Base-by-base conservation (phyloP, 768 basidiomycete genomes). In the Obba rivulosa region DNA sequence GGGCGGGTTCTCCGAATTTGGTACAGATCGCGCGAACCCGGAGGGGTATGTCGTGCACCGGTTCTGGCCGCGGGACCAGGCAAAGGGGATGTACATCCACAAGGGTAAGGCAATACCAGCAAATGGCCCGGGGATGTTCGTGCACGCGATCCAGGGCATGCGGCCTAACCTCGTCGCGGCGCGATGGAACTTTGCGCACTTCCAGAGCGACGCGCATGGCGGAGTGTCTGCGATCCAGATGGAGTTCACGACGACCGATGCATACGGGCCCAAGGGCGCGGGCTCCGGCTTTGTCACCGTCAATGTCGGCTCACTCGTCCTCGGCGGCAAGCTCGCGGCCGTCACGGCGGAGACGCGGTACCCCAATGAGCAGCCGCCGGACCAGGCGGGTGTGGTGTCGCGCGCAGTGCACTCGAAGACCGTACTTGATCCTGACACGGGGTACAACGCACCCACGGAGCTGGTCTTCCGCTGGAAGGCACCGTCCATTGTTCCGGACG, bases 141-240 rank as follows among this genome's bases (percentile, higher is more conserved):
- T 94, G 17, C 90, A 95, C 66, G 95, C 95, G 39, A 96, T 98
- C 64, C 95, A 98, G 64, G 96, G 95, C 65, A 95, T 99, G 92
- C 80, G 92, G 8, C 93, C 95, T 42, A 89, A 99, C 68, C 78
- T 92, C 48, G 81, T 96, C 58, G 96, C 96, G 13, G 74, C 89
- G 17, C 70, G 86, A 8, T 99, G 96, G 96, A 97, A 98, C 72
- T 99, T 98, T 69, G 85, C 74, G 23, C 77, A 87, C 70, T 99
- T 99, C 76, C 85, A 92, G 66, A 87, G 87, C 61, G 66, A 72
- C 16, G 72, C 79, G 21, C 76, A 81, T 42, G 83, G 79, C 16
- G 86, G 86, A 8, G 85, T 91, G 8, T 83, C 91, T 45, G 91
- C 92, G 9, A 73, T 96, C 34, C 87, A 90, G 71, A 97, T 97